Evolutionary conservation across 2,329 filamentous ascomycete genomes (phyloP), one percentile per base, ranked within the genome.

Genomic region (Plenodomus lindquistii): DNA sequence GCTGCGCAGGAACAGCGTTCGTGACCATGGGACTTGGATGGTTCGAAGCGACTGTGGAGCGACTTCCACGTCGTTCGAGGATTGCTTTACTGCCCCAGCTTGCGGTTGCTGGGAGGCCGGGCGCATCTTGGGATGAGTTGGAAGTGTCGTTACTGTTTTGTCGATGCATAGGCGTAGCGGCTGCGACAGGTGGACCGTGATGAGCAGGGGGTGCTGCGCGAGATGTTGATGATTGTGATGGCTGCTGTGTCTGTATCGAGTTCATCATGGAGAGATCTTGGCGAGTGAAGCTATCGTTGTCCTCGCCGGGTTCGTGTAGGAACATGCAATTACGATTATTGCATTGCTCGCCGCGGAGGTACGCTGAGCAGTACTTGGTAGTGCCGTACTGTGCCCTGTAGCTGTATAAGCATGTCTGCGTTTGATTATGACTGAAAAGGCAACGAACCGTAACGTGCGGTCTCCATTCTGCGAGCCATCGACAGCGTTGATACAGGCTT

Each of bases 251-350:
- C 54, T 87, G 89, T 47, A 91, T 86, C 51, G 89, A 93, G 65
- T 97, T 97, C 80, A 97, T 89, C 16, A 92, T 95, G 1, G 93
- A 97, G 31, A 97, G 76, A 71, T 97, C 93, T 70, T 97, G 91
- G 40, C 94, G 84, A 8, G 91, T 96, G 70, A 96, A 97, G 74
- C 91, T 97, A 66, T 97, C 93, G 59, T 94, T 93, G 62, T 97
- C 94, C 67, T 99, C 94, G n/a, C 94, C 95, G 34, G 94, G 89
- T 73, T 99, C 95, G 67, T 99, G 94, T 42, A 99, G 76, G 72
- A 99, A 99, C 84, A 97, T 99, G 78, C 94, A 99, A 55, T 94
- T 93, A 42, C 92, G 86, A 66, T 99, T 99, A 47, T 89, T 91
- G 74, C 94, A 99, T 58, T 87, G 88, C 73, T 99, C 94, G 59